Base-by-base conservation (phyloP, 164 flowering plant species). In the Platanus orientalis region DNA sequence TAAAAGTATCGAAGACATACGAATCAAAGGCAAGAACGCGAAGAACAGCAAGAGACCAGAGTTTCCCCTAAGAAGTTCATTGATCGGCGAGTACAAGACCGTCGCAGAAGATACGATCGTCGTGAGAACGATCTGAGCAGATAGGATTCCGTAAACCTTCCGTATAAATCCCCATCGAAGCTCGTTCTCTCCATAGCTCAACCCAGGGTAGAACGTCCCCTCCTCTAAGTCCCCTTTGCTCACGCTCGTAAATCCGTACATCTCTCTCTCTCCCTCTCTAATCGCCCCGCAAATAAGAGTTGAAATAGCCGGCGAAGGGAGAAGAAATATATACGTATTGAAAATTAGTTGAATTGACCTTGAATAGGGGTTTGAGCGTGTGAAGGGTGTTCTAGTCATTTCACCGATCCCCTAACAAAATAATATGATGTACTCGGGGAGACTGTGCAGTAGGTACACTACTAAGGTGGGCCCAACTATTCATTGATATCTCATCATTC, bases 141-240 rank as follows among this genome's bases (percentile, higher is more conserved):
- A 68, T 23, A 93, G 78, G 61, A 93, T 93, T 1, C 96, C 94
- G 60, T 93, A 93, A 27, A 93, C 98, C 74, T 93, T 92, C 63
- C 96, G 91, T 47, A 92, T 81, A 77, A 92, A 89, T 0, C 93
- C 98, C 98, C 98, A 92, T 12, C 98, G 92, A 50, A 92, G 91
- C 73, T 79, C 86, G 70, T 85, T 92, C 78, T 92, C 98, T 25
- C 87, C 96, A 30, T 57, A 47, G 71, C 95, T 73, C 17, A 88
- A 64, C 4, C 98, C 98, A 1, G 98, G 98, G 73, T 83, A 89
- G 26, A 92, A 76, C 16, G 81, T 81, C 62, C 90, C 91, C 21
- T 74, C 84, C 28, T 79, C 97, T 20, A 88, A 56, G 65, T 87
- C 94, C 0, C 76, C 79, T 28, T 66, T 79, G 75, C 76, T 66